A percentile compares a stretch with the other conserved stretches of the same genome.
These are phyloP conservation scores for Fagopyrum homotropicum DNA, from an alignment of 148 eudicot genomes.

Conservation along the genomic window DNA sequence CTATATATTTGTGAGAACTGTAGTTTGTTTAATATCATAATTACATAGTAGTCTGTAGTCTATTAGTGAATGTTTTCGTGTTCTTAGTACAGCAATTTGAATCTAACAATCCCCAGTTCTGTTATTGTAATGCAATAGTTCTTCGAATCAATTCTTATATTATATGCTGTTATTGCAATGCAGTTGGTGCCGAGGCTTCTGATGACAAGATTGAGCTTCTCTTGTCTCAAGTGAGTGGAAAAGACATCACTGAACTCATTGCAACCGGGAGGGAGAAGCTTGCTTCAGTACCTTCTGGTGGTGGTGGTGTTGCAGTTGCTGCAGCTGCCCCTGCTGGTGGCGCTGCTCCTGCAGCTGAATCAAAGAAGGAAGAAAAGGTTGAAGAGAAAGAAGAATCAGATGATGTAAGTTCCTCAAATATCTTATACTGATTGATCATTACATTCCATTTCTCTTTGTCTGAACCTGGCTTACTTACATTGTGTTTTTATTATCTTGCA, in stretches of 20 bases:
- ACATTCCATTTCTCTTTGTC: not conserved
- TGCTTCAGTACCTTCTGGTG: slow-evolving; percentile 63
- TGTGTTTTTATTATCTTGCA: not conserved
- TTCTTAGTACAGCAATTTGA: too few relatives aligned
- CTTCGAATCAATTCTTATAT: too few relatives aligned
- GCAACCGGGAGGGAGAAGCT: slow-evolving; percentile 56
- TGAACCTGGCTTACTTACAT: not conserved
- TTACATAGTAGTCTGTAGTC: too few relatives aligned
- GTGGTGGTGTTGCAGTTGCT: slow-evolving; percentile 36
- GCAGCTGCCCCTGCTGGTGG: slow-evolving; percentile 26
- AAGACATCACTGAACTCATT: slow-evolving; percentile 48
- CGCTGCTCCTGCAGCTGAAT: slow-evolving; percentile 41
- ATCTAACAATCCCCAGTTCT: too few relatives aligned
- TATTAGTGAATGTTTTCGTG: too few relatives aligned
- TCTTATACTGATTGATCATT: not conserved
- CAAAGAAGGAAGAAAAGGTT: slow-evolving; percentile 45
- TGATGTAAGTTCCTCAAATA: slow-evolving; percentile 15
- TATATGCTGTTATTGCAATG: not conserved
- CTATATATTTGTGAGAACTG: too few relatives aligned
- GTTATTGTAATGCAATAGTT: slow-evolving; percentile 4
- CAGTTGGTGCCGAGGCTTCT: slow-evolving; percentile 50
- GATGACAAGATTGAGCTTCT: slow-evolving; percentile 38
- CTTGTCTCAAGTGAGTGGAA: slow-evolving; percentile 41
- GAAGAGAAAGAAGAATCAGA: slow-evolving; percentile 60
- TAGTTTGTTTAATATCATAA: too few relatives aligned